Evolutionary conservation across 2,329 filamentous ascomycete species (phyloP).

Genomic region (Trichophaea hybrida): DNA sequence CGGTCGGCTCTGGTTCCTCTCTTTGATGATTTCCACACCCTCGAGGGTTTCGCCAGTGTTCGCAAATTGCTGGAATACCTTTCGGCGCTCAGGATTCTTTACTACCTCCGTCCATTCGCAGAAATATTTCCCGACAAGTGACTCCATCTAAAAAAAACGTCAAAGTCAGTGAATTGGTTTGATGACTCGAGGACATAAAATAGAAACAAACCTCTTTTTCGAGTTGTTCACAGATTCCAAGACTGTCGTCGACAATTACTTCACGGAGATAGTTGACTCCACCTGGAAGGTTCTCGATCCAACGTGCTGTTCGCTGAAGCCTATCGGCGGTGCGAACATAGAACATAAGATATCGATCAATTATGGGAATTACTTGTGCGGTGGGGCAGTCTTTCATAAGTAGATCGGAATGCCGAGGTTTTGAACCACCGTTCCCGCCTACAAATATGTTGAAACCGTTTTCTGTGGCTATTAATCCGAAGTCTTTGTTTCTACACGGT

Average conservation of each 20-base stretch:
- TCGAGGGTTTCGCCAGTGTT: conserved; percentile 62
- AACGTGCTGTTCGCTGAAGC: conserved; percentile 74
- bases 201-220: conserved; percentile 38
- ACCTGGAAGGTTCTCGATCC: conserved; percentile 71
- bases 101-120: conserved; percentile 85
- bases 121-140: conserved; percentile 70
- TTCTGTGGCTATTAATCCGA: conserved; percentile 80
- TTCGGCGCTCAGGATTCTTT: conserved; percentile 49
- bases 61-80: conserved; percentile 62
- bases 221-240: conserved; percentile 70
- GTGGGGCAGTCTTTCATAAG: conserved; percentile 76
- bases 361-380: conserved; percentile 64
- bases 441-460: conserved; percentile 92
- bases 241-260: conserved; percentile 70
- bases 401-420: conserved; percentile 66
- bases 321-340: conserved; percentile 89
- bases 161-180: no score
- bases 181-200: no score
- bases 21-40: conserved; percentile 53
- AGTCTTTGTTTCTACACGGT: conserved; percentile 33
- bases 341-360: conserved; percentile 83
- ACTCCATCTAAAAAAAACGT: conserved; percentile 53
- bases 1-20: conserved; percentile 59
- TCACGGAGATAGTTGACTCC: conserved; percentile 70
- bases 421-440: conserved; percentile 76